A percentile compares a stretch with the other conserved stretches of the same genome.
phyloP scores from a whole-genome alignment of 2,329 filamentous ascomycete genomes.

The Scolecobasidium constrictum region DNA sequence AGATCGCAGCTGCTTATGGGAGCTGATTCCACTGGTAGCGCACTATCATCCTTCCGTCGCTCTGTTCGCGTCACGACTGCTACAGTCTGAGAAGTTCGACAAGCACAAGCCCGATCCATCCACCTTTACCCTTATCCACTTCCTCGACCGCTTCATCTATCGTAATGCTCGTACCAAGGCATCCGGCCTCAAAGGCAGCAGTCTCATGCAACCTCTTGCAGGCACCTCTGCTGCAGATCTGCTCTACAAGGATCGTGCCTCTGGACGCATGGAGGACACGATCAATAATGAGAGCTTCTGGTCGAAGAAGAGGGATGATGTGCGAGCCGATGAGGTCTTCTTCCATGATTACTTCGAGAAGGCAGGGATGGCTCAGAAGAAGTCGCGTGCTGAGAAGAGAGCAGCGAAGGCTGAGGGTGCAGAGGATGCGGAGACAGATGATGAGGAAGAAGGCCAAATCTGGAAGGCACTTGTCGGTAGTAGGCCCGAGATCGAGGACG shows the following conservation, averaged over 20 bases:
- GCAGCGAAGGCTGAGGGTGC: slow-evolving; percentile 58
- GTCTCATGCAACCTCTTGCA: slow-evolving; percentile 91
- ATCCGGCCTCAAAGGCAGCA: slow-evolving; percentile 57
- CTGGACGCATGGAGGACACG: slow-evolving; percentile 47
- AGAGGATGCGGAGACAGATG: slow-evolving; percentile 28
- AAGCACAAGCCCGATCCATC: slow-evolving; percentile 84
- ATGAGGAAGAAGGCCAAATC: slow-evolving; percentile 67
- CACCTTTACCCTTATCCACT: slow-evolving; percentile 84
- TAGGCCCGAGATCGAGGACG: slow-evolving; percentile 63
- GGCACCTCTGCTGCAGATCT: slow-evolving; percentile 50
- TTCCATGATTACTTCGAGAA: slow-evolving; percentile 93
- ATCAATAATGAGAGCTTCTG: slow-evolving; percentile 88
- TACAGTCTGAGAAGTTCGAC: slow-evolving; percentile 56
- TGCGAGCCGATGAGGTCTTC: slow-evolving; percentile 88
- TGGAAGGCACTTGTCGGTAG: slow-evolving; percentile 85
- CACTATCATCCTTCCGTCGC: slow-evolving; percentile 93
- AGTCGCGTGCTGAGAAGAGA: slow-evolving; percentile 37
- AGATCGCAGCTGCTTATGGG: slow-evolving; percentile 89
- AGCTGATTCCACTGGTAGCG: slow-evolving; percentile 64
- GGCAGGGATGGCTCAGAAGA: slow-evolving; percentile 43
- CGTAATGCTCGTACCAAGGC: slow-evolving; percentile 67
- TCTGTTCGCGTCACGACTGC: slow-evolving; percentile 64
- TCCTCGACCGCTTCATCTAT: slow-evolving; percentile 98
- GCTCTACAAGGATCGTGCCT: slow-evolving; percentile 46
- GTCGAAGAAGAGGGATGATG: slow-evolving; percentile 74